Evolutionary conservation across 176 grass and related monocot species (phyloP).

Genomic region (Musa beccarii): DNA sequence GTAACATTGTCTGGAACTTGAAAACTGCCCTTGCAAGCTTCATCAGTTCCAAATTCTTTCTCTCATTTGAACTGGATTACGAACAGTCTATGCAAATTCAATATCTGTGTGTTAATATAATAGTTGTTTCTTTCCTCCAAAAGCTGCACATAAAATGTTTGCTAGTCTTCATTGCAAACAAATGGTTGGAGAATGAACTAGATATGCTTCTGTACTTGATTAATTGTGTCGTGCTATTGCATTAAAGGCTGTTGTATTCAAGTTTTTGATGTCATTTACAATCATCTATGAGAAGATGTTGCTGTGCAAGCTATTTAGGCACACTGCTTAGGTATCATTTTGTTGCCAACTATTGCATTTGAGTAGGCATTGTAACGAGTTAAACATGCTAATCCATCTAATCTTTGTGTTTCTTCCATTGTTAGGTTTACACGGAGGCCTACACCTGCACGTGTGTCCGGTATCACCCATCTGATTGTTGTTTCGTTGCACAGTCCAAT

Average conservation of each 20-base stretch:
- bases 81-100: too few species aligned
- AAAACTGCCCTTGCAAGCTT: too few species aligned
- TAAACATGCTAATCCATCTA: constrained; percentile 8
- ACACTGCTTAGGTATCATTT: neutral
- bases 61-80: too few species aligned
- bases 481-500: constrained; percentile 83
- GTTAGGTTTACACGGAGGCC: constrained; percentile 74
- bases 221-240: neutral
- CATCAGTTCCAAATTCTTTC: too few species aligned
- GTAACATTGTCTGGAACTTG: too few species aligned
- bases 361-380: neutral
- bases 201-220: neutral
- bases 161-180: neutral
- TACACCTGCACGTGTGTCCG: constrained; percentile 79
- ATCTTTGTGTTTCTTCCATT: neutral
- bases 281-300: neutral
- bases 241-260: neutral
- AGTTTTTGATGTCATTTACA: neutral
- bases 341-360: neutral
- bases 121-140: neutral
- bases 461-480: constrained; percentile 69
- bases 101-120: neutral
- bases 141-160: neutral
- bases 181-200: neutral
- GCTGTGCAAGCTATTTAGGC: neutral